Evolutionary conservation across 176 grass and related monocot species (phyloP), one percentile per base, ranked within the genome.

Genomic region (bread wheat (Triticum aestivum)): DNA sequence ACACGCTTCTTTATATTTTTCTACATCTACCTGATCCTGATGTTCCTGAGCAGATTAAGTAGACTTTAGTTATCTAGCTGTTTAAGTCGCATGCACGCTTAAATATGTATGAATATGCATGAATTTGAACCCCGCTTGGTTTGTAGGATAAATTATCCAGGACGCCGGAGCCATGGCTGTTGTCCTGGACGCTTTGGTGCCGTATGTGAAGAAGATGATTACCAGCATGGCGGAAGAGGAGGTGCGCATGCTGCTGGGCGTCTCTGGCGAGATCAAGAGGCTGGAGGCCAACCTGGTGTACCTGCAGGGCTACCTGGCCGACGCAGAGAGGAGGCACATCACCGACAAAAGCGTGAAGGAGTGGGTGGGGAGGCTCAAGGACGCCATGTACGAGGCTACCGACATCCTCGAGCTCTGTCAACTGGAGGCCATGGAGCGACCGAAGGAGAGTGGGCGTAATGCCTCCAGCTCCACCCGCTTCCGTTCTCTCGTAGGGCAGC

Each of bases 391-490:
- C 4, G 37, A 72, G 69, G 69, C 69, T 21, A 72, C 69, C 21
- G 69, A 72, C 21, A 72, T 72, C 69, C 69, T 72, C n/a, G 69
- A 72, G 69, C 69, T 72, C 9, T 72, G 20, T 42, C 69, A 72
- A 37, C 69, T 72, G 10, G 37, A 72, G 18, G 69, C 69, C 20
- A 42, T 42, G 69, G 69, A 42, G 37, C 69, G 20, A 41, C 9
- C 18, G 4, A 35, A 71, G 18, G 68, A 71, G 67, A 18, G 18
- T 34, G 21, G 39, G 39, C 39, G 39, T 41, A 2, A 41, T 41
- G 34, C 68, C 20, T 41, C 68, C 35, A 41, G 35, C 20, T 41
- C 68, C 68, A 71, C 18, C 35, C 34, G 68, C n/a, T 41, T 41
- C 20, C 21, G 18, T 39, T 39, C 68, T 71, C 68, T 71, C 9